These are phyloP conservation scores for Podaxis pistillaris DNA, from an alignment of 768 basidiomycete genomes.

Conservation along the genomic window DNA sequence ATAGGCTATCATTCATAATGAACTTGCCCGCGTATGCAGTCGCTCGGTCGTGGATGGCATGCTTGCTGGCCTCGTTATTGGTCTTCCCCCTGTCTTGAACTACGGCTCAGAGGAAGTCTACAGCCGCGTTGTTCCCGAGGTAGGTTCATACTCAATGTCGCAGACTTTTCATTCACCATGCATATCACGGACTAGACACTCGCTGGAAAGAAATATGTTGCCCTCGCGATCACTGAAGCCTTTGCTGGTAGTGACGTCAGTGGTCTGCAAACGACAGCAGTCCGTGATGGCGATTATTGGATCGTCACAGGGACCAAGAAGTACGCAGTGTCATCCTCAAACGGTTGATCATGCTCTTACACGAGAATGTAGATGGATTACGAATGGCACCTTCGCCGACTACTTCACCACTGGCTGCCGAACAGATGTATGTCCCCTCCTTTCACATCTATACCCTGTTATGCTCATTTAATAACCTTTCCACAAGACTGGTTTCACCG, in stretches of 20 bases:
- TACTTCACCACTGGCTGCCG: conserved; percentile 80
- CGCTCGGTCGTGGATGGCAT: conserved; percentile 89
- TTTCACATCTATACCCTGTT: background rate
- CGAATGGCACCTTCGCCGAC: conserved; percentile 83
- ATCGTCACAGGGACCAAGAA: conserved; percentile 94
- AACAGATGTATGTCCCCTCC: conserved; percentile 50
- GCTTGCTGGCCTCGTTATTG: conserved; percentile 79
- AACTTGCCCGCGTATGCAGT: conserved; percentile 79
- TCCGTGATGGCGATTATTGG: conserved; percentile 83
- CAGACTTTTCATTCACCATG: background rate
- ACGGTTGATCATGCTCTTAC: background rate
- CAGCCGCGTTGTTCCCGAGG: conserved; percentile 67
- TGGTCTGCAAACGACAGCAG: conserved; percentile 83
- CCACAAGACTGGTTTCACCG: conserved; percentile 66
- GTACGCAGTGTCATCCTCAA: conserved; percentile 34
- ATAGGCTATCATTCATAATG: conserved; percentile 76
- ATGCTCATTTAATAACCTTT: background rate
- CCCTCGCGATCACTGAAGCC: conserved; percentile 90
- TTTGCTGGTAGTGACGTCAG: conserved; percentile 88
- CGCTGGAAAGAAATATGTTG: conserved; percentile 80
- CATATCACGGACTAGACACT: conserved; percentile 33
- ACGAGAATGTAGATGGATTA: conserved; percentile 68
- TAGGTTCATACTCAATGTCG: conserved; percentile 26
- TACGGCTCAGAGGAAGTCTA: conserved; percentile 77
- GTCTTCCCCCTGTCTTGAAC: conserved; percentile 87